These are phyloP conservation scores for Hypoxylon sp. DNA, from an alignment of 2,329 filamentous ascomycete genomes.

Conservation along the genomic window DNA sequence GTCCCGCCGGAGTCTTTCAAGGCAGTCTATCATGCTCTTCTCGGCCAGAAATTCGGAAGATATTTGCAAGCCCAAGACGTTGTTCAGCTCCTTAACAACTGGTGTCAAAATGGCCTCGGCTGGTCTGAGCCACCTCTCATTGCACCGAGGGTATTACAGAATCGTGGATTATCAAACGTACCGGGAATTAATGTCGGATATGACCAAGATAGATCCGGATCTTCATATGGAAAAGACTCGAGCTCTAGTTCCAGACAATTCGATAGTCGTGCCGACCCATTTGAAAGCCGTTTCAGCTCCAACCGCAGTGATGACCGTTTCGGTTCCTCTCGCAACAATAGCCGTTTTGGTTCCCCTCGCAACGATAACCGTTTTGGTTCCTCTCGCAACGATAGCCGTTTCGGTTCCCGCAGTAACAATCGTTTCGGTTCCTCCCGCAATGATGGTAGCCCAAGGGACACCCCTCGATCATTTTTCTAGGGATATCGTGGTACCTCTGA, in stretches of 20 bases:
- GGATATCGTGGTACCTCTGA: not conserved
- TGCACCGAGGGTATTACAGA: slow-evolving; percentile 39
- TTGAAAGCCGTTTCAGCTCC: slow-evolving; percentile 1
- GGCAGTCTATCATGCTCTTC: slow-evolving; percentile 69
- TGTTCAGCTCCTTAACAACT: slow-evolving; percentile 68
- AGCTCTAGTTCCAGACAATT: slow-evolving; percentile 9
- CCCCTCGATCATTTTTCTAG: slow-evolving; percentile 29
- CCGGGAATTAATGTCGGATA: slow-evolving; percentile 49
- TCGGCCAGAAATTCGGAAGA: slow-evolving; percentile 66
- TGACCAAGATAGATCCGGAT: slow-evolving; percentile 25
- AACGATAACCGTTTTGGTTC: not conserved
- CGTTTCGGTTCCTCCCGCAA: not conserved
- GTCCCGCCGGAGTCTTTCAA: slow-evolving; percentile 60
- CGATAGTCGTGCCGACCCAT: slow-evolving; percentile 5
- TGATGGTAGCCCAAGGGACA: not conserved
- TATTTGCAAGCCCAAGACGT: slow-evolving; percentile 54
- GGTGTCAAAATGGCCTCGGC: slow-evolving; percentile 67
- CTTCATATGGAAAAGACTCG: not conserved
- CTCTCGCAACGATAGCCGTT: not conserved
- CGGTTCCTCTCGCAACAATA: not conserved
- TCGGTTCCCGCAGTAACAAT: not conserved
- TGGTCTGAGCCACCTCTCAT: slow-evolving; percentile 64
- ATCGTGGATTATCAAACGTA: slow-evolving; percentile 50
- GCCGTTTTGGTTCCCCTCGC: not conserved
- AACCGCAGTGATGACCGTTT: not conserved